Evolutionary conservation across 208 protist genomes (phyloP), one percentile per base, ranked within the genome.

Genomic region (Trichomonas gallinae): DNA sequence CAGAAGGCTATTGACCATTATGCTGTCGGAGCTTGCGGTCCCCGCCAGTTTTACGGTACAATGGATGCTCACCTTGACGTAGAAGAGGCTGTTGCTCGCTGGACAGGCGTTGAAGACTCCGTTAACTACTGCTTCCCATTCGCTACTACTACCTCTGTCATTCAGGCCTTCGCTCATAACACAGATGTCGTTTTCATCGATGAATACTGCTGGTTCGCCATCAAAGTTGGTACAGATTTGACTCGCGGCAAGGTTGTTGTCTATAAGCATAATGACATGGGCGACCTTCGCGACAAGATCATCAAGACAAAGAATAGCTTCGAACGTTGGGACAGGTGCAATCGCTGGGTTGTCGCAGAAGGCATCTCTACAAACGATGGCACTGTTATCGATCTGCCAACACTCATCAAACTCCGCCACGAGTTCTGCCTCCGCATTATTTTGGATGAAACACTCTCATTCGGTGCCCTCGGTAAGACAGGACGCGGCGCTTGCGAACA

Each of bases 261-360:
- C 48, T 99, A 98, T 97, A 98, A 98, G 81, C 99, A 99, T 97
- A 99, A 99, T 97, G 98, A 99, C 97, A 98, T 99, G 97, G 89
- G 97, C 38, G 98, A 99, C 96, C 97, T 99, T 3, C 87, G 87
- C 15, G 98, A 99, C 97, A 72, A 83, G 23, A 83, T 96, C 10
- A 81, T 96, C 23, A 15, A 48, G 36, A 81, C 98, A 48, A 96
- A 99, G 15, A 97, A 98, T 96, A 97, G 97, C 45, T 97, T 99
- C 40, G 97, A 97, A 45, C 96, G 97, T 31, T 98, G 98, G 97
- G 98, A 98, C 40, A 96, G 49, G 31, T 58, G 72, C 58, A 98
- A 98, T 46, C 98, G 98, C 82, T 99, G 99, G 97, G 98, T 99
- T 51, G 98, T 99, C 36, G 98, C 98, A 26, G 98, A 99, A 97